phyloP scores from a whole-genome alignment of 495 filamentous ascomycete genomes.

The Chaetomium tenue region DNA sequence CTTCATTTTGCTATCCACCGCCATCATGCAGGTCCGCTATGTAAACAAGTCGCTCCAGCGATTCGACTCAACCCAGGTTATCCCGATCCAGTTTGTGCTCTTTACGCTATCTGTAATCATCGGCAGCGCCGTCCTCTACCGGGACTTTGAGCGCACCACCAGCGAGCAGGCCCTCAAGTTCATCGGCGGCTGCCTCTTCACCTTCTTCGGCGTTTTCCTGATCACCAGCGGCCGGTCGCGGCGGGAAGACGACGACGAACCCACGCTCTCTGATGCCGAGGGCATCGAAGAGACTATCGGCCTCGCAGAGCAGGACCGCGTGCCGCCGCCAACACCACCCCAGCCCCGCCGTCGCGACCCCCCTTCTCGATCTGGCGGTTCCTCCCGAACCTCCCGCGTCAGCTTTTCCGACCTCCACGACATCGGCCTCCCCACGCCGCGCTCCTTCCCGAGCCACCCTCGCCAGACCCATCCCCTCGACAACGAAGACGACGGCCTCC shows the following conservation, averaged over 20 bases:
- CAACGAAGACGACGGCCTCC: conserved; percentile 21
- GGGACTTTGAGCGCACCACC: conserved; percentile 83
- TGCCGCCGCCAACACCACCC: conserved; percentile 19
- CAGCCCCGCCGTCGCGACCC: conserved; percentile 1
- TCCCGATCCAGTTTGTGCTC: conserved; percentile 93
- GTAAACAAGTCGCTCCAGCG: conserved; percentile 91
- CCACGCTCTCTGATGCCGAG: conserved; percentile 53
- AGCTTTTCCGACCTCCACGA: conserved; percentile 37
- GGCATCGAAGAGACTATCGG: conserved; percentile 53
- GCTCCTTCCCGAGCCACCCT: conserved; percentile 14
- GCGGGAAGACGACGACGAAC: conserved; percentile 50
- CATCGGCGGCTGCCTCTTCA: conserved; percentile 80
- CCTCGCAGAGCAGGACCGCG: conserved; percentile 41
- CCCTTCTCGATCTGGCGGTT: conserved; percentile 30
- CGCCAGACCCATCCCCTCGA: conserved; percentile 18
- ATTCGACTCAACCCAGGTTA: conserved; percentile 96
- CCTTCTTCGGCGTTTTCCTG: conserved; percentile 90
- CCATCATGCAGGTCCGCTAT: conserved; percentile 93
- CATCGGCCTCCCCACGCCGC: conserved; percentile 29
- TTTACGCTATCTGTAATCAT: conserved; percentile 95
- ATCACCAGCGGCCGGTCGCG: conserved; percentile 70
- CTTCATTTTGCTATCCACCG: conserved; percentile 73
- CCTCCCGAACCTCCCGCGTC: conserved; percentile 43
- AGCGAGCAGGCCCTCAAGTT: conserved; percentile 73
- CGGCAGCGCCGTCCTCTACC: conserved; percentile 86